Base-by-base conservation (phyloP, 257 asterid species). In the Solanum chmielewskii region DNA sequence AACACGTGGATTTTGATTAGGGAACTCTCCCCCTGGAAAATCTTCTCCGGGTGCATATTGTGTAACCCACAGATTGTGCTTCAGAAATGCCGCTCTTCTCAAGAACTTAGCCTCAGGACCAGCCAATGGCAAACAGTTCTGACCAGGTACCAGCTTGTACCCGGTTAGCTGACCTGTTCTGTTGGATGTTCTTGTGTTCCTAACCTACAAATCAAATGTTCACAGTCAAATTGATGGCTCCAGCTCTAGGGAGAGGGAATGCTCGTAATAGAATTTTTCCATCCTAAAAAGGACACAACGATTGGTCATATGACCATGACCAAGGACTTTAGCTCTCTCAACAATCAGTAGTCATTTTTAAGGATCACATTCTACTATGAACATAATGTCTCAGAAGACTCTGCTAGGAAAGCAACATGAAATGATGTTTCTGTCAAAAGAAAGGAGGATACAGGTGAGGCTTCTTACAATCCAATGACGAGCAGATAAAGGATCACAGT, bases 21-120 rank as follows among this genome's bases (percentile, higher is more conserved):
- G 99, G 88, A 96, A 96, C 91, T 96, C 99, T 85, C 98, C 99
- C 27, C 99, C 99, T 3, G 99, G 99, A 88, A 96, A 95, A 90
- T 94, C 98, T 92, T 96, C 98, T 68, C 98, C 98, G 16, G 91
- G 94, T 71, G 98, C 94, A 91, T 91, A 96, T 86, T 91, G 95
- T 71, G 99, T 96, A 89, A 96, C 98, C 99, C 99, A 96, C 37
- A 96, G 92, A 86, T 95, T 96, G 91, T 96, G 98, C 91, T 94
- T 96, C 93, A 96, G 84, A 91, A 96, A 96, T 82, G 97, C 96
- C 83, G 99, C 99, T 90, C 99, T 94, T 87, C 99, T 94, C 89
- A 96, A 85, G 85, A 96, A 96, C 90, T 94, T 96, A 29, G 99
- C 99, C 92, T 96, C 96, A 2, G 98, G 94, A 85, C 98, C 98